Conservation (phyloP, 371 early-diverging fungal genomes). For the Conidiobolus coronatus region DNA sequence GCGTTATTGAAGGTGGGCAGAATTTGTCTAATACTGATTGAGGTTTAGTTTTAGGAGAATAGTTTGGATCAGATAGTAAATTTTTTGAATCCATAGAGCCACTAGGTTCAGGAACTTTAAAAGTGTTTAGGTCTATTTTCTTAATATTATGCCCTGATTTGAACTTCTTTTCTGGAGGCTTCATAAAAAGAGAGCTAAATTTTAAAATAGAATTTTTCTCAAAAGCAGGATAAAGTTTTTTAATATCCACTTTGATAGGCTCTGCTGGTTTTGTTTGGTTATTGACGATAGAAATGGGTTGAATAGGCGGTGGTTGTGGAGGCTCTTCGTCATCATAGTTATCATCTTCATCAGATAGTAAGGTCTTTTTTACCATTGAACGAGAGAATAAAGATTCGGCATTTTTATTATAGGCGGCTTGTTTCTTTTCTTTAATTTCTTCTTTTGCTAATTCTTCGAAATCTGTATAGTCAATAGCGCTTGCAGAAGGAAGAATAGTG, state of each 20-base stretch:
- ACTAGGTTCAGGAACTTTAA: neutral
- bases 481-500: conserved; percentile 21
- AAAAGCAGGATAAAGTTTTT: conserved; percentile 35
- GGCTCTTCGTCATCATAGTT: conserved; percentile 1
- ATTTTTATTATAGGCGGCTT: conserved; percentile 7
- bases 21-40: neutral
- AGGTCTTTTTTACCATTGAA: neutral
- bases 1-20: conserved; percentile 3
- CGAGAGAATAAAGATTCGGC: neutral
- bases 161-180: conserved; percentile 2
- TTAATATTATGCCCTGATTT: neutral
- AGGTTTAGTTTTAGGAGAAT: conserved; percentile 1
- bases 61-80: conserved; percentile 12
- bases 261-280: neutral
- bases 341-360: no score
- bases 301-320: neutral
- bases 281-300: neutral
- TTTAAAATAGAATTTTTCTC: conserved; percentile 28
- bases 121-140: neutral
- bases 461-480: conserved; percentile 64
- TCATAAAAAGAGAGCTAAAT: conserved; percentile 41
- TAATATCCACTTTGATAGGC: conserved; percentile 16
- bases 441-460: conserved; percentile 59
- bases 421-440: conserved; percentile 13
- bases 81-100: neutral